Percentiles rank a stretch among this genome's conserved stretches.
Evolutionary conservation across 1,284 basidiomycete genomes (phyloP).

Genomic region (Papiliotrema laurentii): DNA sequence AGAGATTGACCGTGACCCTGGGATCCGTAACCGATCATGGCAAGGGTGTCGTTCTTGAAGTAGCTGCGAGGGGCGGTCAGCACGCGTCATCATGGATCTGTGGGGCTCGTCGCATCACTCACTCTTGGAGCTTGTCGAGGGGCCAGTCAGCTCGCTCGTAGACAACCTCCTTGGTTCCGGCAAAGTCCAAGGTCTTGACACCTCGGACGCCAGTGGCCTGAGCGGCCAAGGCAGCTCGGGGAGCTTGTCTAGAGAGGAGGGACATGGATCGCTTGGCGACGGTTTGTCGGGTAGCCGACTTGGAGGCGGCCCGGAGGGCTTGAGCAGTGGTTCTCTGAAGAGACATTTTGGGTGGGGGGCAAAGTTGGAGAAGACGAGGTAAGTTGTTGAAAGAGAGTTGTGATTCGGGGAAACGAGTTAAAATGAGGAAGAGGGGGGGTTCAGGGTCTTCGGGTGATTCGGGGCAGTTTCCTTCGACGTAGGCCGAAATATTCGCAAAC

Average conservation of each 20-base stretch:
- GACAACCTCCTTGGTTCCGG: slow-evolving; percentile 89
- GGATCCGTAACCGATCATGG: slow-evolving; percentile 98
- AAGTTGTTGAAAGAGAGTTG: not conserved
- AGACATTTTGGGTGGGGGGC: slow-evolving; percentile 32
- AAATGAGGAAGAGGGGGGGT: too few species aligned
- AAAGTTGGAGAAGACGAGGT: not conserved
- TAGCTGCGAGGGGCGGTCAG: slow-evolving; percentile 50
- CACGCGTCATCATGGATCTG: not conserved
- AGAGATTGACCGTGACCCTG: slow-evolving; percentile 94
- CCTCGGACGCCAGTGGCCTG: slow-evolving; percentile 59
- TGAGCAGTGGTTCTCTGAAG: slow-evolving; percentile 51
- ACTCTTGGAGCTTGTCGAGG: slow-evolving; percentile 90
- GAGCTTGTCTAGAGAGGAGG: slow-evolving; percentile 58
- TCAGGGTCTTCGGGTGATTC: too few species aligned
- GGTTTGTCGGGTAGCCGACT: slow-evolving; percentile 44
- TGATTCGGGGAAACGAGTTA: not conserved
- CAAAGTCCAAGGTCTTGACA: slow-evolving; percentile 96
- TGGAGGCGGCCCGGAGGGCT: slow-evolving; percentile 48
- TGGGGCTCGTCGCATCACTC: slow-evolving; percentile 17
- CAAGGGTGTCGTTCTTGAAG: slow-evolving; percentile 99
- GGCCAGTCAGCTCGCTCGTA: slow-evolving; percentile 99
- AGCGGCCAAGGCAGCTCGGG: slow-evolving; percentile 37
- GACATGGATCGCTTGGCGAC: slow-evolving; percentile 62
- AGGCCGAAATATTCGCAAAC: too few species aligned
- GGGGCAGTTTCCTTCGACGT: too few species aligned